Evolutionary conservation across 2,329 filamentous ascomycete species (phyloP), one percentile per base, ranked within the genome.

Genomic region (Dothiorella sarmentorum): DNA sequence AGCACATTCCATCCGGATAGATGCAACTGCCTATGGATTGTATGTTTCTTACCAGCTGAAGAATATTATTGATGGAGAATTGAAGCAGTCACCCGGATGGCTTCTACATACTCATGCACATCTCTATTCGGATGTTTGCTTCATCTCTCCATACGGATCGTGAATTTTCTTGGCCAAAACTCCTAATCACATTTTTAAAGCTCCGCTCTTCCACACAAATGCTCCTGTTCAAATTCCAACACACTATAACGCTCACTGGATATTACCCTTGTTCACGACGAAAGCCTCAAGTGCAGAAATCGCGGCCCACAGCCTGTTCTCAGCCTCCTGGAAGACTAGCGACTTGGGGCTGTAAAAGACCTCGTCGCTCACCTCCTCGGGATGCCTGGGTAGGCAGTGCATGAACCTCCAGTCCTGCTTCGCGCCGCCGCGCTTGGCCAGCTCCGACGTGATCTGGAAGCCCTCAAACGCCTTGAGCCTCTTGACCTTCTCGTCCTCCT

Each of bases 351-450:
- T 86, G 74, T 97, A 97, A 71, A 99, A 97, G 1, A 99, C 92
- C 69, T 94, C 91, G 68, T 99, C 93, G 60, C 83, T 85, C 31
- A 99, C 94, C 77, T 99, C 94, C 73, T 99, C 93, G 0, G 84
- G 84, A 71, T 99, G 92, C 62, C 94, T 84, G 13, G 94, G 94
- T 60, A 99, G 76, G 73, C 94, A 99, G 78, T 99, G 94, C 94
- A 99, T 97, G 73, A 99, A 99, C 75, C 90, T 91, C 94, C 94
- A 99, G 63, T 83, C 83, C 13, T 88, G 80, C 73, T 94, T 96
- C 40, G 94, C 94, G 18, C 91, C 92, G 42, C 91, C 92, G 51
- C 86, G 82, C 74, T 87, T 83, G 1, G 91, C 93, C 65, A 99
- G 79, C 42, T 94, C 89, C 47, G 86, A 83, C 2, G 93, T 97